A percentile compares a stretch with the other conserved stretches of the same genome.
These are phyloP conservation scores for Candida glaebosa DNA, from an alignment of 805 yeast species.

Conservation along the genomic window DNA sequence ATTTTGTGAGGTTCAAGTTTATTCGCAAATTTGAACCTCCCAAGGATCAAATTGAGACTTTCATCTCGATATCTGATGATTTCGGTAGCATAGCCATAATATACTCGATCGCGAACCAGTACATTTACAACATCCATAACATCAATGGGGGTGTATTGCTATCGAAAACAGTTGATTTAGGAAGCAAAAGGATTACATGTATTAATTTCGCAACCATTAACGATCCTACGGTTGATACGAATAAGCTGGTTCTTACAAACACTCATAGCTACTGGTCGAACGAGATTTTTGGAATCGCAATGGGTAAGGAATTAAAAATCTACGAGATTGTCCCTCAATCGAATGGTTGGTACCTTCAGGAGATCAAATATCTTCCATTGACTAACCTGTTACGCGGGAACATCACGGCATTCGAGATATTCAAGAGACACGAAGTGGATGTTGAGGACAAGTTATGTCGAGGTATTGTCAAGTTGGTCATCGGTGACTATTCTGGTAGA, in stretches of 20 bases:
- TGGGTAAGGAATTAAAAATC: constrained; percentile 12
- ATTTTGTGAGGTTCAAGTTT: constrained; percentile 48
- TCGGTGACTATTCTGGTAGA: constrained; percentile 54
- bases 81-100: constrained; percentile 50
- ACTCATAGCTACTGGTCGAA: constrained; percentile 36
- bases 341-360: constrained; percentile 10
- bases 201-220: constrained; percentile 30
- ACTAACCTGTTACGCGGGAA: constrained; percentile 10
- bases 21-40: constrained; percentile 36
- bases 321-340: constrained; percentile 20
- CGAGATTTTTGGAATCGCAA: constrained; percentile 30
- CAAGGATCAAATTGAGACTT: constrained; percentile 15
- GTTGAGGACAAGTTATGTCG: constrained; percentile 31
- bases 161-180: constrained; percentile 11
- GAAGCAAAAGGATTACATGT: constrained; percentile 14
- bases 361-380: constrained; percentile 9
- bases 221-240: constrained; percentile 22
- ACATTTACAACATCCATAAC: constrained; percentile 38
- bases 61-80: constrained; percentile 49
- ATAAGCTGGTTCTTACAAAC: constrained; percentile 16
- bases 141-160: constrained; percentile 50
- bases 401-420: constrained; percentile 27
- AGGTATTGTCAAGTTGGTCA: constrained; percentile 40
- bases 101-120: constrained; percentile 15
- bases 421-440: constrained; percentile 27